Conservation (phyloP, 1,284 basidiomycete species). For the Ganoderma resinaceum region DNA sequence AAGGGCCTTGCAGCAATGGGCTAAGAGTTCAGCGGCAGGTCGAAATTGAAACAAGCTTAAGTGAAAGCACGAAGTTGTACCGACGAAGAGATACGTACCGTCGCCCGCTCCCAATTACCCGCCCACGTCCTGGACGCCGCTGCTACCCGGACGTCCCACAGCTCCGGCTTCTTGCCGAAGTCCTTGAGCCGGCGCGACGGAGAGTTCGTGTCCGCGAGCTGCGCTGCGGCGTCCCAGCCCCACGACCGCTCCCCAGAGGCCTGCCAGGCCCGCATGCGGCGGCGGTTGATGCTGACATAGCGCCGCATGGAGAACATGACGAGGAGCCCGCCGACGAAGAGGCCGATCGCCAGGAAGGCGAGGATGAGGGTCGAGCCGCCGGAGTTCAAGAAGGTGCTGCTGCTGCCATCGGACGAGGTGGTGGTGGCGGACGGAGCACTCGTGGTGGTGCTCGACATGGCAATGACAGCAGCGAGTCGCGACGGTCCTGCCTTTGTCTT, state of each 20-base stretch:
- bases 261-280: slow-evolving; percentile 18
- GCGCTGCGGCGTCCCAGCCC: slow-evolving; percentile 16
- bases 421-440: slow-evolving; percentile 14
- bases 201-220: slow-evolving; percentile 7
- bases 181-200: slow-evolving; percentile 16
- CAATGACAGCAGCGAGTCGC: neutral
- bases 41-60: slow-evolving; percentile 4
- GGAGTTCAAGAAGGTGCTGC: slow-evolving; percentile 27
- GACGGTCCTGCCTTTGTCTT: neutral
- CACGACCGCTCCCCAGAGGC: slow-evolving; percentile 8
- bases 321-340: slow-evolving; percentile 37
- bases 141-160: slow-evolving; percentile 30
- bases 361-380: slow-evolving; percentile 39
- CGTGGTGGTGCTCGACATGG: slow-evolving; percentile 17
- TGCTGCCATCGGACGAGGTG: slow-evolving; percentile 2
- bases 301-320: slow-evolving; percentile 37
- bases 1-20: neutral
- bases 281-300: slow-evolving; percentile 22
- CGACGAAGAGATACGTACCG: slow-evolving; percentile 25
- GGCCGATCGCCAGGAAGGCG: slow-evolving; percentile 38
- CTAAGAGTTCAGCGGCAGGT: neutral
- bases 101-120: slow-evolving; percentile 24
- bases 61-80: neutral
- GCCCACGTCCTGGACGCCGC: slow-evolving; percentile 8
- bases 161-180: slow-evolving; percentile 31